Conservation (phyloP, 352 stramenopile genomes). For the Phytophthora cajani region DNA sequence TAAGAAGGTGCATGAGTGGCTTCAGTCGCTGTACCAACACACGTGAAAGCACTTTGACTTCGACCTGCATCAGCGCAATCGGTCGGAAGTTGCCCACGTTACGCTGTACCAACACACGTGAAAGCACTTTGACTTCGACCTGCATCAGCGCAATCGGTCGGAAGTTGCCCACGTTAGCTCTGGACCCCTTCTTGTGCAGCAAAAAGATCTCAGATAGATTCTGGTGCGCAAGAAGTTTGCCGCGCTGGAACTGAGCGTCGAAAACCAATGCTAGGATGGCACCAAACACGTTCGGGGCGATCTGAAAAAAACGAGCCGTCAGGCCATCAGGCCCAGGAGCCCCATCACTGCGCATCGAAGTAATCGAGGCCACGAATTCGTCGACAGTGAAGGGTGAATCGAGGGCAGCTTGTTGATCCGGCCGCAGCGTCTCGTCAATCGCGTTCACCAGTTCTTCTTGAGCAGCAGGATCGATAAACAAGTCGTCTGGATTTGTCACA, state of each 20-base stretch:
- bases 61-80: constrained; percentile 1
- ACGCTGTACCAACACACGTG: background rate
- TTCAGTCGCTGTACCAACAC: background rate
- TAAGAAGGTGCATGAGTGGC: background rate
- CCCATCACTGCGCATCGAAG: background rate
- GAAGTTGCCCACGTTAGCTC: constrained; percentile 2
- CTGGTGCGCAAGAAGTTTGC: background rate
- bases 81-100: constrained; percentile 5
- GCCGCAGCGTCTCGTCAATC: background rate
- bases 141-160: background rate
- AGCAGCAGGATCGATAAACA: background rate
- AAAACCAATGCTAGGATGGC: background rate
- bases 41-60: constrained; percentile 3
- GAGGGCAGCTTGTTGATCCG: background rate
- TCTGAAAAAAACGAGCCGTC: background rate
- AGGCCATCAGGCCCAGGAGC: background rate
- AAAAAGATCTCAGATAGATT: background rate
- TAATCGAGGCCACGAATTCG: background rate
- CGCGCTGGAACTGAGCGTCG: background rate
- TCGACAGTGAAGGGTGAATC: background rate
- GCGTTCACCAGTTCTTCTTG: background rate
- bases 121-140: constrained; percentile 6
- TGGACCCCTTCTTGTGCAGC: background rate
- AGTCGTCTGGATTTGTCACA: background rate
- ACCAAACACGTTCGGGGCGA: background rate